Base-by-base conservation (phyloP, 805 yeast genomes). In the Candida namnaoensis region DNA sequence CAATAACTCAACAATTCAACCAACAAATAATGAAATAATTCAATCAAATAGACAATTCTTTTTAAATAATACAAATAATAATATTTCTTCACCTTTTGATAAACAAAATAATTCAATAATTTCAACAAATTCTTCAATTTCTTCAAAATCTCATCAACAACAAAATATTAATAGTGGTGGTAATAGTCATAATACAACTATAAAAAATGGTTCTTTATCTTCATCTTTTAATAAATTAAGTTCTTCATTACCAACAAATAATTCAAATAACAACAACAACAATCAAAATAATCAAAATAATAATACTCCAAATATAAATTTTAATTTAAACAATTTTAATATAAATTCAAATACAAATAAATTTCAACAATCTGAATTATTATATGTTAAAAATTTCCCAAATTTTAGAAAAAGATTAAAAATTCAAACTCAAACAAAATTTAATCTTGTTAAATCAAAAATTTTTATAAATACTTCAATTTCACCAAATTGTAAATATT, bases 371-470 rank as follows among this genome's bases (percentile, higher is more conserved):
- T 30, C 32, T 9, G 95, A 86, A 54, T 69, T 73, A 41, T 69
- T 78, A 41, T 87, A 80, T 57, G 79, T 81, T 6, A 82, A 80
- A 51, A 86, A 91, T 51, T 88, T 87, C 61, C 97, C 97, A 0
- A 76, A 79, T 42, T 85, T 82, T 55, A 70, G 95, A 44, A 80
- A 75, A 46, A 69, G 75, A 39, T 67, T 70, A 39, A 76, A 76
- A 36, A 72, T 71, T 52, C 62, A 67, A 26, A 74, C 82, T 0
- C 80, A 76, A 43, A 60, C 78, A 8, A 69, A 69, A 38, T 64
- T 76, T 41, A 62, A 77, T 30, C 56, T 73, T 39, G 62, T 72
- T 32, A 63, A 68, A 59, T 64, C 77, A 40, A 65, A 71, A 62
- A 46, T 72, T 49, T 64, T 74, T 54, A 67, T 78, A 48, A 64